Percentiles rank a stretch among this genome's conserved stretches.
These are phyloP conservation scores for Annulohypoxylon truncatum DNA, from an alignment of 2,329 filamentous ascomycete species.

Conservation along the genomic window DNA sequence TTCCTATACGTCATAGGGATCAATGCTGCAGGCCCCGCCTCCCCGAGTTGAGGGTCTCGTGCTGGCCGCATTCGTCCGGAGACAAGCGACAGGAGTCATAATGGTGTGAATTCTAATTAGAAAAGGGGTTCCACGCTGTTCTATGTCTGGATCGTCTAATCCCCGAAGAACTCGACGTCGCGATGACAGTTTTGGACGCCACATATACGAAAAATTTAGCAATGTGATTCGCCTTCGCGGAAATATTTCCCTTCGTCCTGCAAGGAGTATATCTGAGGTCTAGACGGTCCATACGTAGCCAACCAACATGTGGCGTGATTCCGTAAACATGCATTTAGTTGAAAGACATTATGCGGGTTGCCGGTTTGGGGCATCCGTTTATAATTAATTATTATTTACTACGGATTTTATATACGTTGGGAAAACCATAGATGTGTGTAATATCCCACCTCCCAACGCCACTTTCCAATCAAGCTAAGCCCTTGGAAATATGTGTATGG, in stretches of 20 bases:
- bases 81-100: not conserved
- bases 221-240: conserved; percentile 1
- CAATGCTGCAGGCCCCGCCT: not conserved
- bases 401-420: not conserved
- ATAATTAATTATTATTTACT: not conserved
- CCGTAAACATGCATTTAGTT: conserved; percentile 18
- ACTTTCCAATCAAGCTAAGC: conserved; percentile 11
- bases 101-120: not conserved
- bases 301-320: conserved; percentile 27
- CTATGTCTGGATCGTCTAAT: not conserved
- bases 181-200: not conserved
- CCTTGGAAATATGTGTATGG: conserved; percentile 10
- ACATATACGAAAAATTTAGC: not conserved
- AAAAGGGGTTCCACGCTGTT: not conserved
- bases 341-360: conserved; percentile 23
- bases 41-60: not conserved
- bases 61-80: not conserved
- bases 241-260: conserved; percentile 17
- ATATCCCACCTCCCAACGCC: conserved; percentile 16
- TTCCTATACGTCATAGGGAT: not conserved
- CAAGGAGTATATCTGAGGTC: conserved; percentile 10
- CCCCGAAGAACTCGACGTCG: not conserved
- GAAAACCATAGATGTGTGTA: conserved; percentile 1
- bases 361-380: conserved; percentile 28
- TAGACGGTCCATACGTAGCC: conserved; percentile 19